These are phyloP conservation scores for Alternaria triticimaculans DNA, from an alignment of 2,329 filamentous ascomycete species.

Conservation along the genomic window DNA sequence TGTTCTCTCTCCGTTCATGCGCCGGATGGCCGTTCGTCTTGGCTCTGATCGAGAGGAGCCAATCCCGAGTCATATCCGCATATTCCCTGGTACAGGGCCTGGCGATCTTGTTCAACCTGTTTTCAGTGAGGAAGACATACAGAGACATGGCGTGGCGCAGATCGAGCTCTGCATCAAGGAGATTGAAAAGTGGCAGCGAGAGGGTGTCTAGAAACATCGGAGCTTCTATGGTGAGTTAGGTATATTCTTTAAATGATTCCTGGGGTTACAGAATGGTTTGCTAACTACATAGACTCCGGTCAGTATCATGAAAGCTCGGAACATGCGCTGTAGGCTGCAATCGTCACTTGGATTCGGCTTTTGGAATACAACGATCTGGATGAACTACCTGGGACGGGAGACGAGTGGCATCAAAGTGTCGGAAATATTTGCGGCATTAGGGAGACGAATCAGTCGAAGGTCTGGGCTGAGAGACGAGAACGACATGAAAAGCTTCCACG, in stretches of 20 bases:
- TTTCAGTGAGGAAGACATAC: fast-evolving
- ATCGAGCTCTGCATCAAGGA: fast-evolving
- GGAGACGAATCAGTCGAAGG: not conserved
- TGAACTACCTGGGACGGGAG: not conserved
- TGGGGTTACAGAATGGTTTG: not conserved
- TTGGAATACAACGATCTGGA: not conserved
- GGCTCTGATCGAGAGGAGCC: not conserved
- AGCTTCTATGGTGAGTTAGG: no score
- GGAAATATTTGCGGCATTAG: not conserved
- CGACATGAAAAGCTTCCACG: not conserved
- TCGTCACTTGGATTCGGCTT: not conserved
- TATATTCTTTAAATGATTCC: not conserved
- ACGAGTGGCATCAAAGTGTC: not conserved
- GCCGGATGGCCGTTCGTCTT: no score
- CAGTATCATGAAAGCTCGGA: not conserved
- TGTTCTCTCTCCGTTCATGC: no score
- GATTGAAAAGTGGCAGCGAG: not conserved
- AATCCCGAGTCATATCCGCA: not conserved
- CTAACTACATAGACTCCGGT: not conserved
- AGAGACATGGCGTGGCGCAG: fast-evolving
- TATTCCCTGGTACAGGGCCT: not conserved
- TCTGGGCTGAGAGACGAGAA: not conserved
- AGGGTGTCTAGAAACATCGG: not conserved
- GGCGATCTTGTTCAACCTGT: fast-evolving
- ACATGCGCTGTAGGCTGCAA: not conserved